These are phyloP conservation scores for Arachis hypogaea DNA, from an alignment of 306 rosid species.

Conservation along the genomic window DNA sequence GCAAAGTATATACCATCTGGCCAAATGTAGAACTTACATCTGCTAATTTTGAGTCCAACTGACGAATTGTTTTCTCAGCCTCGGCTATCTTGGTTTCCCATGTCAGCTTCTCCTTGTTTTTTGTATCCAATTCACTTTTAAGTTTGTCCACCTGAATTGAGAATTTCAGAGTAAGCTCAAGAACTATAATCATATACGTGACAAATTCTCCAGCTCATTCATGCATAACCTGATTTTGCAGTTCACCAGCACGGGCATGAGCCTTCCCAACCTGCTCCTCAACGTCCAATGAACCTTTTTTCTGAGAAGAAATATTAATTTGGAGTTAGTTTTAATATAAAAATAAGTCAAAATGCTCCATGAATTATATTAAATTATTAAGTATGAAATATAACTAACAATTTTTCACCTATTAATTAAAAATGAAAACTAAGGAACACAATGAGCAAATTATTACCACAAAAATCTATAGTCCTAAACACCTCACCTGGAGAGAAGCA, in stretches of 20 bases:
- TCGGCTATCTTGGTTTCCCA: conserved; percentile 66
- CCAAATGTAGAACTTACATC: conserved; percentile 55
- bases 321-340: neutral
- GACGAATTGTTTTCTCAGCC: conserved; percentile 58
- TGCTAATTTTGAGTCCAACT: conserved; percentile 64
- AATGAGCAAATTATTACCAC: neutral
- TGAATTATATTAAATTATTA: too few species aligned
- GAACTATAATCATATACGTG: neutral
- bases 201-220: conserved; percentile 25
- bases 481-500: conserved; percentile 76
- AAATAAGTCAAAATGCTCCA: conserved; percentile 1
- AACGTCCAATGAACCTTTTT: conserved; percentile 62
- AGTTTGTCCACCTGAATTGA: conserved; percentile 67
- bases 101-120: conserved; percentile 59
- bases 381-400: conserved; percentile 3
- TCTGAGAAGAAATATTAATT: conserved; percentile 46
- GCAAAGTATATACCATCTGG: conserved; percentile 5
- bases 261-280: conserved; percentile 82
- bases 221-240: conserved; percentile 76
- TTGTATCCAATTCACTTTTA: conserved; percentile 56
- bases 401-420: neutral
- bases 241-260: conserved; percentile 83
- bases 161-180: conserved; percentile 20
- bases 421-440: neutral
- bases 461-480: neutral